Percentiles rank a stretch among this genome's conserved stretches.
Conservation (phyloP, 2,329 filamentous ascomycete species). For the Mariannaea elegans region DNA sequence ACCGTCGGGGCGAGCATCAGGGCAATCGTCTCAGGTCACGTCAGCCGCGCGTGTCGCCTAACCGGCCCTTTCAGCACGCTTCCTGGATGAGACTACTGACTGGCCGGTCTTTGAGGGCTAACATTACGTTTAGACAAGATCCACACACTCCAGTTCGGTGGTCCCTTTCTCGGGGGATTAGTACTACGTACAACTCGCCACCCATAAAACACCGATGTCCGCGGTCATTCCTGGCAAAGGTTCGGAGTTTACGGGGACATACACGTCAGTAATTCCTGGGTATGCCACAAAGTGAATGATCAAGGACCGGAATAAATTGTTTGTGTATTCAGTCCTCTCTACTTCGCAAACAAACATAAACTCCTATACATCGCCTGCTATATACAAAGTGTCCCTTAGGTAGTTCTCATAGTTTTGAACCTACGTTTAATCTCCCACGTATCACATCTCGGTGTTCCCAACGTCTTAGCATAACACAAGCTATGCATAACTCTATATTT, state of each 20-base stretch:
- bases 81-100: slow-evolving; percentile 13
- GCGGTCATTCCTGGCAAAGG: no score
- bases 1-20: neutral
- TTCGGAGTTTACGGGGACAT: neutral
- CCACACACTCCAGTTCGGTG: neutral
- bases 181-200: neutral
- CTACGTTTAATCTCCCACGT: no score
- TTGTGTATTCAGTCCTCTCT: no score
- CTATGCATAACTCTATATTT: no score
- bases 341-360: no score
- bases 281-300: neutral
- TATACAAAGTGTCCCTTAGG: no score
- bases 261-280: neutral
- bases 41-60: neutral
- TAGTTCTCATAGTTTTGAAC: no score
- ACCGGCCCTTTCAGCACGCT: slow-evolving; percentile 17
- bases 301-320: no score
- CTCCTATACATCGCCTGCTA: no score
- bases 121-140: neutral
- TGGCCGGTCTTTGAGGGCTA: slow-evolving; percentile 4
- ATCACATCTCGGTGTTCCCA: no score
- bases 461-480: no score
- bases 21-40: neutral
- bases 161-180: neutral
- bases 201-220: neutral